Conservation (phyloP, 106 monocot genomes). For the Dendrobium officinale region DNA sequence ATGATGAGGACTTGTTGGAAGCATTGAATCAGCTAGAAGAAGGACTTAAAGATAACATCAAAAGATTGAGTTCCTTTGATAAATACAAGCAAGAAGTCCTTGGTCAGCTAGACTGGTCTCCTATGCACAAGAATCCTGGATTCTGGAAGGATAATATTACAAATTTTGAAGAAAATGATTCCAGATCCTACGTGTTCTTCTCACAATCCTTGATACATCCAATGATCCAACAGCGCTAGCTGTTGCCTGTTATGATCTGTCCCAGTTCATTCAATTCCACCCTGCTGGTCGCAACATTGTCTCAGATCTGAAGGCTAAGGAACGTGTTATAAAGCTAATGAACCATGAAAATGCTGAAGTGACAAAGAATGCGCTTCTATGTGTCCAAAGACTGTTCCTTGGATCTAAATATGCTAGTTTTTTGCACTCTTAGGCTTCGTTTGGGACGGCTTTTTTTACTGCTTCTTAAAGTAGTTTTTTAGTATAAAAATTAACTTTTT, state of each 20-base stretch:
- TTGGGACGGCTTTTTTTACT: too few species aligned
- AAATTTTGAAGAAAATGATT: slow-evolving; percentile 97
- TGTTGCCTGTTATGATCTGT: slow-evolving; percentile 84
- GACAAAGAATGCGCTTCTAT: slow-evolving; percentile 84
- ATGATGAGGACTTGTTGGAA: slow-evolving; percentile 96
- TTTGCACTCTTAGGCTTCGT: slow-evolving; percentile 34
- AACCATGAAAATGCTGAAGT: slow-evolving; percentile 84
- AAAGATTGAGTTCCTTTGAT: slow-evolving; percentile 85
- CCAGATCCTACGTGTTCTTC: slow-evolving; percentile 86
- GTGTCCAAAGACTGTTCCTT: slow-evolving; percentile 90
- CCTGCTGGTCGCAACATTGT: slow-evolving; percentile 61
- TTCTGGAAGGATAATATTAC: slow-evolving; percentile 98
- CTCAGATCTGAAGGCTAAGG: slow-evolving; percentile 78
- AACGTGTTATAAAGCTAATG: slow-evolving; percentile 92
- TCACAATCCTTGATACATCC: slow-evolving; percentile 84
- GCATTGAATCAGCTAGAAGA: slow-evolving; percentile 76
- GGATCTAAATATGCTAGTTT: slow-evolving; percentile 91
- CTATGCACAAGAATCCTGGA: slow-evolving; percentile 95
- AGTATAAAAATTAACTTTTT: too few species aligned
- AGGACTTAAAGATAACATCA: slow-evolving; percentile 79
- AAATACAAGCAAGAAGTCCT: slow-evolving; percentile 97
- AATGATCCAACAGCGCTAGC: slow-evolving; percentile 82
- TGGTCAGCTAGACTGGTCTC: slow-evolving; percentile 93
- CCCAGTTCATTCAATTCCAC: slow-evolving; percentile 90
- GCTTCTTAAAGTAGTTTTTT: too few species aligned